Percentiles rank a stretch among this genome's conserved stretches.
Conservation (phyloP, 1,139 yeast genomes). For the Pichia sp. region DNA sequence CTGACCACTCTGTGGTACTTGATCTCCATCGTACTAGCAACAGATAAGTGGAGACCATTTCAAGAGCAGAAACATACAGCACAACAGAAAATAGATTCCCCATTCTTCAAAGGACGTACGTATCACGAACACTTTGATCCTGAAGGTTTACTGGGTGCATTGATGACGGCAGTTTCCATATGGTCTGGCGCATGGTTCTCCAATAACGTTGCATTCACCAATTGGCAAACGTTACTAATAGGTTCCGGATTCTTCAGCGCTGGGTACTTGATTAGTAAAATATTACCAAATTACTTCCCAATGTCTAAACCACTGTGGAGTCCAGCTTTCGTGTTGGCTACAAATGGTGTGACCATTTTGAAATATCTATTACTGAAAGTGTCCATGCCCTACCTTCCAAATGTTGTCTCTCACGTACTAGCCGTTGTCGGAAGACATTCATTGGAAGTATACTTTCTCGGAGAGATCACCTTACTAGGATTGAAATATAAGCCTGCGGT, state of each 20-base stretch:
- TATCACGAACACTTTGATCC: constrained; percentile 29
- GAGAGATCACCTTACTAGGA: constrained; percentile 10
- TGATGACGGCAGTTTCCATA: constrained; percentile 29
- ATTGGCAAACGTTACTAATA: constrained; percentile 19
- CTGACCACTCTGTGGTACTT: constrained; percentile 24
- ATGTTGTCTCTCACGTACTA: constrained; percentile 14
- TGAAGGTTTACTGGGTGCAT: constrained; percentile 30
- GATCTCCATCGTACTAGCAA: constrained; percentile 23
- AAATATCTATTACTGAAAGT: constrained; percentile 7
- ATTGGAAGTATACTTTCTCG: constrained; percentile 26
- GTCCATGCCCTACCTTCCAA: constrained; percentile 24
- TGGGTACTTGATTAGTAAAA: constrained; percentile 23
- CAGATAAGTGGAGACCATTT: constrained; percentile 25
- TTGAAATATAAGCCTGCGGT: too few species aligned
- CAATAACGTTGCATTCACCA: constrained; percentile 17
- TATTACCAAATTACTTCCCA: constrained; percentile 27
- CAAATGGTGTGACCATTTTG: constrained; percentile 6
- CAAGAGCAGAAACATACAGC: constrained; percentile 25
- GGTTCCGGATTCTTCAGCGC: constrained; percentile 24
- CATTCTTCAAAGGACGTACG: constrained; percentile 20
- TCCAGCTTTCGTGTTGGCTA: constrained; percentile 27
- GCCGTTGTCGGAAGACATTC: constrained; percentile 26
- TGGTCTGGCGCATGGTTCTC: constrained; percentile 30
- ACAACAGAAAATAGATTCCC: constrained; percentile 27
- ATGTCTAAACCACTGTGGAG: constrained; percentile 32